Conservation (phyloP, 495 filamentous ascomycete genomes). For the Apiosordaria backusii region DNA sequence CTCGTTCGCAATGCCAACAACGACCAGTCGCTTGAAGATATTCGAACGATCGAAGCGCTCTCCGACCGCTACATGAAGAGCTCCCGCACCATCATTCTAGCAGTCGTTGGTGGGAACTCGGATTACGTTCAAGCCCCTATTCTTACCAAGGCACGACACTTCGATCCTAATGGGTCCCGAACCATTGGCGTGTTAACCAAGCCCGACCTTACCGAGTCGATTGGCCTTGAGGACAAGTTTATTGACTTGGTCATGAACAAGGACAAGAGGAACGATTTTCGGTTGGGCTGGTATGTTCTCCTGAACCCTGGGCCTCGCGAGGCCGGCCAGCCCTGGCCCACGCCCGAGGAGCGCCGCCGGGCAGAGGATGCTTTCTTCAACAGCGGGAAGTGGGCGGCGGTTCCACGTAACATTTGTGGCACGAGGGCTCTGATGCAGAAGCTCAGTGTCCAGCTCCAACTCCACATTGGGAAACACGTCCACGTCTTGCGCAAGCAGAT, state of each 20-base stretch:
- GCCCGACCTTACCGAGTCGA: slow-evolving; percentile 46
- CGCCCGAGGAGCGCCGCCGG: slow-evolving; percentile 27
- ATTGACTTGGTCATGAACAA: slow-evolving; percentile 55
- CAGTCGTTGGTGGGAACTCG: slow-evolving; percentile 51
- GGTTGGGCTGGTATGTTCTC: slow-evolving; percentile 64
- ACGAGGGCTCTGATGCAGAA: slow-evolving; percentile 34
- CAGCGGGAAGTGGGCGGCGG: slow-evolving; percentile 41
- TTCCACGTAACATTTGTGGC: slow-evolving; percentile 33
- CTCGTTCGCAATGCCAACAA: slow-evolving; percentile 48
- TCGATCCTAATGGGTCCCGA: slow-evolving; percentile 42
- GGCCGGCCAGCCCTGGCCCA: slow-evolving; percentile 32
- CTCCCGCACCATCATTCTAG: slow-evolving; percentile 50
- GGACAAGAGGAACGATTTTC: slow-evolving; percentile 48
- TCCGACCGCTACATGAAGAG: slow-evolving; percentile 51
- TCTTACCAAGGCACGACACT: slow-evolving; percentile 41
- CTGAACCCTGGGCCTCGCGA: slow-evolving; percentile 49
- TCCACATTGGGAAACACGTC: slow-evolving; percentile 39
- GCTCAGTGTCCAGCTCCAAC: slow-evolving; percentile 39
- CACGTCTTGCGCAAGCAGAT: slow-evolving; percentile 34
- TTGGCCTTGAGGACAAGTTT: slow-evolving; percentile 47
- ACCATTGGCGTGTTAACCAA: slow-evolving; percentile 54
- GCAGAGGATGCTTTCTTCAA: slow-evolving; percentile 36
- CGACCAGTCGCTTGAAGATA: slow-evolving; percentile 45
- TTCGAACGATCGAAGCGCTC: slow-evolving; percentile 43
- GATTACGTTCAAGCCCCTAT: slow-evolving; percentile 51